These are phyloP conservation scores for Erythrophleum ivorense DNA, from an alignment of 331 rosid genomes.

Conservation along the genomic window DNA sequence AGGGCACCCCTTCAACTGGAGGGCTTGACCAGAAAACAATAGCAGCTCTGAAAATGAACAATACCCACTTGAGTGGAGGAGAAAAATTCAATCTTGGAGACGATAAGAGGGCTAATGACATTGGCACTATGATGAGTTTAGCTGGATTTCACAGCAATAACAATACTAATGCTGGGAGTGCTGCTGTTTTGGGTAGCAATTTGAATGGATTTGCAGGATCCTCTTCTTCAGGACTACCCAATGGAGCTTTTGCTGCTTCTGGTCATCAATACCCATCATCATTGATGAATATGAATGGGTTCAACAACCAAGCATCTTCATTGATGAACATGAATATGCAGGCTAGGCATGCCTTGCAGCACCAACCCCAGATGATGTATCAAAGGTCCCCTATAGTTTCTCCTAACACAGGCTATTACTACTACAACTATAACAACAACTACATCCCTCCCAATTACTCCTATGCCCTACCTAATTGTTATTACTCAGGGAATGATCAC, in stretches of 20 bases:
- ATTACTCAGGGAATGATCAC: constrained; percentile 47
- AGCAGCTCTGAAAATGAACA: constrained; percentile 69
- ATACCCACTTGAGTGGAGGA: constrained; percentile 48
- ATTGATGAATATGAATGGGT: constrained; percentile 65
- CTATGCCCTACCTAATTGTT: constrained; percentile 46
- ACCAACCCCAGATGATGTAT: constrained; percentile 90
- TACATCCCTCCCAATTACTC: constrained; percentile 51
- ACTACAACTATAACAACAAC: constrained; percentile 45
- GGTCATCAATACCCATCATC: constrained; percentile 70
- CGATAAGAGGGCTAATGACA: constrained; percentile 57
- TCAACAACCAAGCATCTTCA: constrained; percentile 52
- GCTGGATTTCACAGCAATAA: constrained; percentile 69
- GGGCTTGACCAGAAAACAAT: constrained; percentile 66
- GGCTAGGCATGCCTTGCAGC: constrained; percentile 62
- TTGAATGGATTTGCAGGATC: constrained; percentile 50
- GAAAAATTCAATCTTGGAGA: constrained; percentile 60
- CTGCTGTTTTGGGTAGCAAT: constrained; percentile 48
- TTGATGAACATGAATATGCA: constrained; percentile 69
- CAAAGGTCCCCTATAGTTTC: constrained; percentile 73
- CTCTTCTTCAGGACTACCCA: constrained; percentile 42
- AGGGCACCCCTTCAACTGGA: constrained; percentile 43
- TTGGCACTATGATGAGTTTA: constrained; percentile 71
- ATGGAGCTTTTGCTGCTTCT: constrained; percentile 45
- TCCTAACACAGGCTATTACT: constrained; percentile 76
- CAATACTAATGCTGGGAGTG: constrained; percentile 40